Base-by-base conservation (phyloP, 176 grass and related monocot species). In the Eragrostis nindensis region DNA sequence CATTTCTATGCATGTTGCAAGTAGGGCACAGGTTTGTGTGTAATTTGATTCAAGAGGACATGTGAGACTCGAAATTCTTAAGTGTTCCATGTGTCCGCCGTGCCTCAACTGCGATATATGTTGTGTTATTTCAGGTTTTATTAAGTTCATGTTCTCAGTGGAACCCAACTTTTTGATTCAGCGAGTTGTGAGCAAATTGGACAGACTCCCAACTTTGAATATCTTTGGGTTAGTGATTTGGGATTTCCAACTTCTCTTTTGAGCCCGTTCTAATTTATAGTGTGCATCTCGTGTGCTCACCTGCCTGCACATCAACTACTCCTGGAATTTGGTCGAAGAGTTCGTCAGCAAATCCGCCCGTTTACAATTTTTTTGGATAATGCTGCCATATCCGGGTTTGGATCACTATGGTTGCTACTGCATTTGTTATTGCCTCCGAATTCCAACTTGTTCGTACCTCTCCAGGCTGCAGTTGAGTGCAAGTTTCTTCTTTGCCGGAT, bases 391-490 rank as follows among this genome's bases (percentile, higher is more conserved):
- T 19, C 49, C 22, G 22, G 53, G 9, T 50, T 16, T 2, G 19
- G 21, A 41, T 73, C 43, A 79, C 22, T 41, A 46, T 43, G 17
- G 87, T 80, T 18, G 5, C 5, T 18, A 38, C 16, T 40, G 16
- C 57, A 61, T 19, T 61, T 26, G 56, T 27, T 75, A 16, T 83
- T 53, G 72, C 79, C 57, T 55, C 79, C 53, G 53, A 55, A 80
- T 52, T 52, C 21, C 14, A 43, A 22, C 1, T 0, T 1, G 43
- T 29, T 2, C 32, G 32, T n/a, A 45, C 18, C 42, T 22, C 48
- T 49, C 27, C 44, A 38, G 61, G 27, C 29, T 17, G 76, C 61
- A 17, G 19, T 78, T 78, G 62, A 52, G 45, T 65, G 59, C 70
- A 54, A 83, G 46, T 13, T 53, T 73, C 70, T 38, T 19, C 54